phyloP scores from a whole-genome alignment of 352 stramenopile genomes.

The Pythium utonaiense region DNA sequence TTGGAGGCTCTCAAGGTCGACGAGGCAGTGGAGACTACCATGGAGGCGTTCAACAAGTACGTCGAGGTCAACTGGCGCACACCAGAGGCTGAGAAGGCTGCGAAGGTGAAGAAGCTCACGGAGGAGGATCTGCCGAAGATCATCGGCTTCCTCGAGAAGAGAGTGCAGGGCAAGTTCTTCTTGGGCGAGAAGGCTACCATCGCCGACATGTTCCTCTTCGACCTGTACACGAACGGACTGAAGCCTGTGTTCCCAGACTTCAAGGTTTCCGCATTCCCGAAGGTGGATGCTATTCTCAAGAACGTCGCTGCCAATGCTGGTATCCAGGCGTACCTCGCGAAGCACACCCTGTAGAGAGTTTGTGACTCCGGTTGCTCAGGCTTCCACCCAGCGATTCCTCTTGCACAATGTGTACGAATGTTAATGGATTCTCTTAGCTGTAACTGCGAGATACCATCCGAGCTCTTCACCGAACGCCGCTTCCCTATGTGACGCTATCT shows the following conservation, averaged over 20 bases:
- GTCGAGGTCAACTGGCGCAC: constrained; percentile 11
- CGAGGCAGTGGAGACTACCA: constrained; percentile 31
- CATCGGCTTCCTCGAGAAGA: constrained; percentile 34
- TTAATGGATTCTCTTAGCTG: no score
- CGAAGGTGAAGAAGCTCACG: constrained; percentile 5
- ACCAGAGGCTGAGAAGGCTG: not conserved
- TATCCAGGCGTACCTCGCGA: constrained; percentile 35
- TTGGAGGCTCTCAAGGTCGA: constrained; percentile 4
- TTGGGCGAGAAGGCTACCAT: constrained; percentile 35
- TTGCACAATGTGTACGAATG: no score
- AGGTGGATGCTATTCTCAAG: constrained; percentile 34
- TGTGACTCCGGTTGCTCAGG: no score
- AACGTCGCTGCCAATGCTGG: constrained; percentile 32
- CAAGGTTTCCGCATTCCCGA: constrained; percentile 33
- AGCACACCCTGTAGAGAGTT: constrained; percentile 7
- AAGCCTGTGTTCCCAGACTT: constrained; percentile 27
- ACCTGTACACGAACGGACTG: constrained; percentile 42
- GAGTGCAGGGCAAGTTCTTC: constrained; percentile 47
- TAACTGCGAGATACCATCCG: no score
- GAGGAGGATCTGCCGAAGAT: constrained; percentile 35
- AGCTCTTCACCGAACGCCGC: no score
- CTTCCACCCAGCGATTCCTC: no score
- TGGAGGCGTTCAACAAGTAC: constrained; percentile 25
- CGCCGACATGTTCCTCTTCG: constrained; percentile 51
- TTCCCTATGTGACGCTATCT: no score